A percentile compares a stretch with the other conserved stretches of the same genome.
phyloP scores from a whole-genome alignment of 306 rosid genomes.

The Prunus mira region DNA sequence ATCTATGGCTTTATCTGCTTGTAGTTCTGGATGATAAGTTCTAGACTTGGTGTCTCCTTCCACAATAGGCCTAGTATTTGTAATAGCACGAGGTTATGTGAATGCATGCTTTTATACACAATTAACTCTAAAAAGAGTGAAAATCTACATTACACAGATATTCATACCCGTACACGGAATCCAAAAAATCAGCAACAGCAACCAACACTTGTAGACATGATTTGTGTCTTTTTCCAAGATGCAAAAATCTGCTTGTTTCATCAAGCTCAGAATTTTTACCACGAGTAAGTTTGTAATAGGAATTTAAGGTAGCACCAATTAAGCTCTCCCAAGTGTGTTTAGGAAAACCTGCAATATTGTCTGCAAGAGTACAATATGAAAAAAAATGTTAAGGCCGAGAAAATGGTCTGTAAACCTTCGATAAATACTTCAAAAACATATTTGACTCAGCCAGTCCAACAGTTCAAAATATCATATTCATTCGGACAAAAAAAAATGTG shows the following conservation, averaged over 20 bases:
- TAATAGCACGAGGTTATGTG: constrained; percentile 20
- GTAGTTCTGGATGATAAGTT: constrained; percentile 51
- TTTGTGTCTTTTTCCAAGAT: constrained; percentile 59
- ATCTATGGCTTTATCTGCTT: constrained; percentile 29
- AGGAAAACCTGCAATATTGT: constrained; percentile 32
- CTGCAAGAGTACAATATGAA: constrained; percentile 27
- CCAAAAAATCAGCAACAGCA: constrained; percentile 85
- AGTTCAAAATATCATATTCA: not conserved
- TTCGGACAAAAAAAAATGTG: not conserved
- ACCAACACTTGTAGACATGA: constrained; percentile 57
- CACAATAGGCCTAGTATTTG: constrained; percentile 41
- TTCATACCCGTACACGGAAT: constrained; percentile 63
- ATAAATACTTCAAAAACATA: not conserved
- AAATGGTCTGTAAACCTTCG: not conserved
- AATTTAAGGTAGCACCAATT: constrained; percentile 61
- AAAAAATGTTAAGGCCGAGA: not conserved
- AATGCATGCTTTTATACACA: constrained; percentile 4
- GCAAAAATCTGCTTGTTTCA: constrained; percentile 44
- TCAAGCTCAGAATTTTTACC: constrained; percentile 30
- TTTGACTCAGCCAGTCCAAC: not conserved
- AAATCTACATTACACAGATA: constrained; percentile 5
- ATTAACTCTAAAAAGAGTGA: constrained; percentile 3
- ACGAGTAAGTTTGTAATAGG: constrained; percentile 41
- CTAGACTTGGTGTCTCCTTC: constrained; percentile 39
- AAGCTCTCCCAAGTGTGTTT: constrained; percentile 57